A percentile compares a stretch with the other conserved stretches of the same genome.
Conservation (phyloP, 306 rosid species). For the Senna tora region DNA sequence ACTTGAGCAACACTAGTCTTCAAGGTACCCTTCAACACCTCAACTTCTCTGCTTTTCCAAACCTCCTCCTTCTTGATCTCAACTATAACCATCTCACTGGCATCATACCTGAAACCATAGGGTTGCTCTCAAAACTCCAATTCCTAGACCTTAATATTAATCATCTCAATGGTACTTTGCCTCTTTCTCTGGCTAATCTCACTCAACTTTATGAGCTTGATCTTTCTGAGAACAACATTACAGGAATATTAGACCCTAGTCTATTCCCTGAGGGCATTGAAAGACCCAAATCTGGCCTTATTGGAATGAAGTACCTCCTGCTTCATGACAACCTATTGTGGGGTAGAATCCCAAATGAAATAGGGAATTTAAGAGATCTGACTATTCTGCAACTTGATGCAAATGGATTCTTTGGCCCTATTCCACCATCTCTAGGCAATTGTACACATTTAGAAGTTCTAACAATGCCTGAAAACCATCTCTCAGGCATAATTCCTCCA, state of each 20-base stretch:
- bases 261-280: constrained; percentile 27
- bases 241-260: constrained; percentile 39
- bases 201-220: constrained; percentile 41
- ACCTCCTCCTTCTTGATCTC: constrained; percentile 48
- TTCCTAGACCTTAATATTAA: constrained; percentile 49
- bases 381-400: neutral
- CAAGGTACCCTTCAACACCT: constrained; percentile 39
- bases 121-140: constrained; percentile 38
- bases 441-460: constrained; percentile 30
- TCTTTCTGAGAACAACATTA: constrained; percentile 28
- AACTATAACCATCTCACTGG: constrained; percentile 18
- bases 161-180: constrained; percentile 36
- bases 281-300: too few species aligned
- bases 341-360: neutral
- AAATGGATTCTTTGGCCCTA: constrained; percentile 31
- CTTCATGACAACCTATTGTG: neutral
- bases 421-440: constrained; percentile 43
- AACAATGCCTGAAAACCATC: constrained; percentile 31
- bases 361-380: neutral
- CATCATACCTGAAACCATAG: neutral
- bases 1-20: neutral
- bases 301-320: too few species aligned
- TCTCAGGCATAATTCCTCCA: constrained; percentile 34
- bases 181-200: constrained; percentile 49
- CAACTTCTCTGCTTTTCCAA: constrained; percentile 45